Evolutionary conservation across 148 eudicot genomes (phyloP).

Genomic region (Rhododendron henanense): DNA sequence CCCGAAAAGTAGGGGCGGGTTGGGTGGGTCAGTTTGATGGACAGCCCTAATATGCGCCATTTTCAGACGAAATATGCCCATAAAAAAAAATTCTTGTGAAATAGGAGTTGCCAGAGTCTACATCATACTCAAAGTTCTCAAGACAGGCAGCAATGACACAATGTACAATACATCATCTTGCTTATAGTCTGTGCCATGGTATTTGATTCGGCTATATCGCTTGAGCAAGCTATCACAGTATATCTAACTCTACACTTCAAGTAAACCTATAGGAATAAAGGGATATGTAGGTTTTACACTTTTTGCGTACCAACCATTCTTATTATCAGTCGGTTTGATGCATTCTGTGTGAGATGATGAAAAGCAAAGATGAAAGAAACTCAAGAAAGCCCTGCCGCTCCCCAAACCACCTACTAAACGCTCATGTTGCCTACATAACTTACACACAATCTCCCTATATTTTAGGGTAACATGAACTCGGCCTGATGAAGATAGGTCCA

Average conservation of each 20-base stretch:
- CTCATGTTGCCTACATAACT: background rate
- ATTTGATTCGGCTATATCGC: background rate
- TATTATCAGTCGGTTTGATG: background rate
- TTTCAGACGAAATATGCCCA: background rate
- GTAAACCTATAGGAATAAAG: background rate
- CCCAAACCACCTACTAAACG: background rate
- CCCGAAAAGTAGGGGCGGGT: too few species aligned
- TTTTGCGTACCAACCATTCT: background rate
- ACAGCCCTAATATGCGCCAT: too few species aligned
- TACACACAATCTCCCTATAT: background rate
- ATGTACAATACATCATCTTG: background rate
- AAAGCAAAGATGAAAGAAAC: background rate
- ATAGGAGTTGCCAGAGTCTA: background rate
- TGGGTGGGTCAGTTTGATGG: too few species aligned
- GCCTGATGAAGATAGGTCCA: background rate
- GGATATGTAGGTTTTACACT: background rate
- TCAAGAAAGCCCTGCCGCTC: background rate
- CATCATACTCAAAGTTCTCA: background rate
- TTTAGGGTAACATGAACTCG: background rate
- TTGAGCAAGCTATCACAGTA: background rate
- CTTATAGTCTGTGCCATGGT: background rate
- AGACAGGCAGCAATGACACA: background rate
- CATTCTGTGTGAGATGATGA: background rate
- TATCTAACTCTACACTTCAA: background rate
- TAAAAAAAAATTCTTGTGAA: background rate